These are phyloP conservation scores for Nigrospora sphaerica DNA, from an alignment of 2,329 filamentous ascomycete species.

Conservation along the genomic window DNA sequence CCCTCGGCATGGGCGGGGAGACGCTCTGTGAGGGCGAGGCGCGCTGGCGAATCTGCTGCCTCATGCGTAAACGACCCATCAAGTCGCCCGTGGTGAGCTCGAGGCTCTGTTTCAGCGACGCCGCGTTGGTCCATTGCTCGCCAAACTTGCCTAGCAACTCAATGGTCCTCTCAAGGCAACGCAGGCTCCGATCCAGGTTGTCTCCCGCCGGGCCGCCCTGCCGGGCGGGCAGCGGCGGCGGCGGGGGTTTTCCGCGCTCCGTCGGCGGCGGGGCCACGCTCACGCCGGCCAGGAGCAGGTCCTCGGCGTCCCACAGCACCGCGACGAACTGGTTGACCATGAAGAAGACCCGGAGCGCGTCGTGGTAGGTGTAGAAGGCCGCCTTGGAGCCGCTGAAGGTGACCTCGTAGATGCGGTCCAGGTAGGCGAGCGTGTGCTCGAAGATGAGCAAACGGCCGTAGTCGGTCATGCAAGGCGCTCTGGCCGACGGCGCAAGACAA, in stretches of 20 bases:
- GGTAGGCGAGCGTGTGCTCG: conserved; percentile 78
- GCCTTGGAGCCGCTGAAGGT: conserved; percentile 51
- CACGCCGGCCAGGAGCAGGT: conserved; percentile 46
- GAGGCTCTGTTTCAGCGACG: conserved; percentile 46
- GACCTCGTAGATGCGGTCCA: conserved; percentile 65
- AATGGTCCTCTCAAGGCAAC: conserved; percentile 45
- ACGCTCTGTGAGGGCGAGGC: conserved; percentile 20
- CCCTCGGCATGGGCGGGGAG: conserved; percentile 21
- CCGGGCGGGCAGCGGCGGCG: conserved; percentile 45
- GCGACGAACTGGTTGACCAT: conserved; percentile 58
- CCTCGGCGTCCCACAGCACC: conserved; percentile 50
- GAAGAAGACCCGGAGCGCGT: conserved; percentile 78
- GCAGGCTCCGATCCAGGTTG: conserved; percentile 48
- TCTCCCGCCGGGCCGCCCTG: conserved; percentile 32
- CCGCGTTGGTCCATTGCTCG: conserved; percentile 51
- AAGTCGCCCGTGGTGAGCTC: conserved; percentile 40
- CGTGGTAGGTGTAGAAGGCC: conserved; percentile 77
- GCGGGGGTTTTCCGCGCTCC: conserved; percentile 37
- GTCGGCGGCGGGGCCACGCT: conserved; percentile 35
- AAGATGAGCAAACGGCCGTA: conserved; percentile 79
- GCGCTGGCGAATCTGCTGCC: conserved; percentile 28
- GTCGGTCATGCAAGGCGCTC: conserved; percentile 64
- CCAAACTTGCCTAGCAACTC: conserved; percentile 50
- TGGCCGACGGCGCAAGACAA: conserved; percentile 72
- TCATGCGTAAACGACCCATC: conserved; percentile 32